Evolutionary conservation across 176 grass and related monocot species (phyloP).

Genomic region (Rhipidocladum racemiflorum): DNA sequence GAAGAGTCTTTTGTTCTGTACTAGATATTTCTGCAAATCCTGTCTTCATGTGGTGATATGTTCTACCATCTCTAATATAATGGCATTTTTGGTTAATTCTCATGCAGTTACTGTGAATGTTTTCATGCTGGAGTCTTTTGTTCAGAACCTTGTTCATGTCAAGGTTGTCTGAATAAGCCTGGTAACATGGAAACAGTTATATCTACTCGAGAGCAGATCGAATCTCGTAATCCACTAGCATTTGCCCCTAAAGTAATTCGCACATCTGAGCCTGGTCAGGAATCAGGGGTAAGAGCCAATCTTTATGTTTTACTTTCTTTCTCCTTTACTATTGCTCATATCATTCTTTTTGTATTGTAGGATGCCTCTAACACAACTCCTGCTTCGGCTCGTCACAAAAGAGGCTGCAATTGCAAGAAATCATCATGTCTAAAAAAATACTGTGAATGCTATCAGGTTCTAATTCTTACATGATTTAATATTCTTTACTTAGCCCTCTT

Average conservation of each 20-base stretch:
- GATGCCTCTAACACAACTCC: conserved; percentile 89
- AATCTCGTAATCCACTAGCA: conserved; percentile 97
- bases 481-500: conserved; percentile 13
- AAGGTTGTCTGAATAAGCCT: conserved; percentile 82
- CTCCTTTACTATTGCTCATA: conserved; percentile 28
- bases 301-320: conserved; percentile 24
- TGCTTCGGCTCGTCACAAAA: conserved; percentile 93
- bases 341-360: conserved; percentile 34
- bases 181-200: conserved; percentile 76
- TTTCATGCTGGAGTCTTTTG: conserved; percentile 98
- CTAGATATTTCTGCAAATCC: not conserved
- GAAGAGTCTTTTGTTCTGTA: conserved; percentile 17
- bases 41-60: not conserved
- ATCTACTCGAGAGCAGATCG: conserved; percentile 83
- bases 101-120: conserved; percentile 88
- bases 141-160: conserved; percentile 94
- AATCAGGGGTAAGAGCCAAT: conserved; percentile 59
- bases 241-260: conserved; percentile 97
- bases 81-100: conserved; percentile 16
- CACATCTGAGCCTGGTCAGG: conserved; percentile 62
- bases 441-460: conserved; percentile 97
- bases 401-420: conserved; percentile 98
- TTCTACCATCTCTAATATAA: conserved; percentile 4
- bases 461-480: conserved; percentile 28
- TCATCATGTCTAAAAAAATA: conserved; percentile 96